Evolutionary conservation across 179 eudicot species (phyloP).

Genomic region (Vitellaria paradoxa): DNA sequence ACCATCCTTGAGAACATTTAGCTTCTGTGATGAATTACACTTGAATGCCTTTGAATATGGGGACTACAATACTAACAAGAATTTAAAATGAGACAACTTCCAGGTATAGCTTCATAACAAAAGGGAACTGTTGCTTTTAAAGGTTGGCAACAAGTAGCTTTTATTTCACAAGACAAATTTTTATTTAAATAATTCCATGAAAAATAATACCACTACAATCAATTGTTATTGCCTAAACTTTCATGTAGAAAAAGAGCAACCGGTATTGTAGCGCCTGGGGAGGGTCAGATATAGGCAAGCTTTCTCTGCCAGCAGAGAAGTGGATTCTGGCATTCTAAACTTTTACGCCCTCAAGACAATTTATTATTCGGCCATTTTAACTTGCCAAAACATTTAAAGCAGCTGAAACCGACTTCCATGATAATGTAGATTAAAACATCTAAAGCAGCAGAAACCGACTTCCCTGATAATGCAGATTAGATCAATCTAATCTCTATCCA

Average conservation of each 20-base stretch:
- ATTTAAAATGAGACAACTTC: neutral
- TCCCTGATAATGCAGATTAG: neutral
- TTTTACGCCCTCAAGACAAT: neutral
- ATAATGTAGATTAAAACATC: neutral
- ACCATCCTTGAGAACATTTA: neutral
- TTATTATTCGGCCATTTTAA: neutral
- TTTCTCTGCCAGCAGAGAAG: too few species aligned
- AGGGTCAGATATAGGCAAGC: too few species aligned
- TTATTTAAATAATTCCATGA: too few species aligned
- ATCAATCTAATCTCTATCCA: neutral
- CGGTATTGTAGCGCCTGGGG: too few species aligned
- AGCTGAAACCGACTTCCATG: too few species aligned
- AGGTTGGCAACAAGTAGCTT: neutral
- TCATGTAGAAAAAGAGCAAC: too few species aligned
- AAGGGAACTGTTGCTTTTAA: neutral
- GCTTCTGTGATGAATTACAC: neutral
- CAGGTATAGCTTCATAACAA: neutral
- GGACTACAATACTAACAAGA: too few species aligned
- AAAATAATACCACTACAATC: too few species aligned
- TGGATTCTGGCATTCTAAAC: neutral
- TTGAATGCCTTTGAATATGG: neutral
- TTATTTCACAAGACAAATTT: neutral
- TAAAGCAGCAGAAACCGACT: neutral
- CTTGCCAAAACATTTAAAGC: neutral
- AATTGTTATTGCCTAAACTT: too few species aligned